Evolutionary conservation across 805 yeast species (phyloP).

Genomic region (Starmerella cellae): DNA sequence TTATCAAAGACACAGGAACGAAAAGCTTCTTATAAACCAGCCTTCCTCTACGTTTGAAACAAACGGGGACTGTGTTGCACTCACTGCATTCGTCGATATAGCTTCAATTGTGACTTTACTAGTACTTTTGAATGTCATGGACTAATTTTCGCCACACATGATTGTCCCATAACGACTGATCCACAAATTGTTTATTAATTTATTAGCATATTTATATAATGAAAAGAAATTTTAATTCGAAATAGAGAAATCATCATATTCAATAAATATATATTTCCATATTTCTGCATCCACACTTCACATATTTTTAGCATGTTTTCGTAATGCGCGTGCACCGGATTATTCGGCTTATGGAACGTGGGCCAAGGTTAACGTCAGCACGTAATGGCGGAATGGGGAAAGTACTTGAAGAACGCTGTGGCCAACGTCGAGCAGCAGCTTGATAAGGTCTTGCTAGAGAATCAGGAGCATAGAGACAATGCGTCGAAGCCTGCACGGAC

Average conservation of each 20-base stretch:
- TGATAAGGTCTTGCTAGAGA: slow-evolving; percentile 29
- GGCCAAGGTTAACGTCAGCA: no score
- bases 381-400: slow-evolving; percentile 23
- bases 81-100: slow-evolving; percentile 39
- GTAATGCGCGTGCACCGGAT: no score
- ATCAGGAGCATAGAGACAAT: slow-evolving; percentile 1
- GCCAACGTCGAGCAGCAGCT: slow-evolving; percentile 32
- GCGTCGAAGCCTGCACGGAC: background rate
- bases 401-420: slow-evolving; percentile 31
- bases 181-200: no score
- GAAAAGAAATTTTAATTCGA: no score
- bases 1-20: slow-evolving; percentile 22
- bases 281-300: no score
- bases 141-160: no score
- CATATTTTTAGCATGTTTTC: no score
- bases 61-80: slow-evolving; percentile 47
- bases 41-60: slow-evolving; percentile 39
- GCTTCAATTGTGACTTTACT: slow-evolving; percentile 40
- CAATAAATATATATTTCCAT: no score
- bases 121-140: background rate
- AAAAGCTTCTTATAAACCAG: slow-evolving; percentile 29
- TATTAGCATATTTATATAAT: no score
- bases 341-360: no score
- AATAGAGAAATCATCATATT: no score
- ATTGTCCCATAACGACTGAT: no score